A percentile compares a stretch with the other conserved stretches of the same genome.
Conservation (phyloP, 805 yeast species). For the Zygoascus ofunaensis region DNA sequence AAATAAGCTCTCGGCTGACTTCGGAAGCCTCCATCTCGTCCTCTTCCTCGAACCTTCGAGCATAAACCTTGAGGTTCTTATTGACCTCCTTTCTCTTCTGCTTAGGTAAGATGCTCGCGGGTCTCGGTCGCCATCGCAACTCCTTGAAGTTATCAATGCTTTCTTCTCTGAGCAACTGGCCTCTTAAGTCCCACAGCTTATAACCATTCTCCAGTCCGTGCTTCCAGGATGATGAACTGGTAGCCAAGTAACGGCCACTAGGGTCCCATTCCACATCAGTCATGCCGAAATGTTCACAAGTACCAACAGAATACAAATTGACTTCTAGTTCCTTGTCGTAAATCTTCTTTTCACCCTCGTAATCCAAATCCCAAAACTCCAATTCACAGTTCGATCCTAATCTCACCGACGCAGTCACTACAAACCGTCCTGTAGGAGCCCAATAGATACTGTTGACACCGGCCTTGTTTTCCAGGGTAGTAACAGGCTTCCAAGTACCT, state of each 20-base stretch:
- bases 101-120: constrained; percentile 62
- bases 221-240: constrained; percentile 80
- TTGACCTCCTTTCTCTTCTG: constrained; percentile 82
- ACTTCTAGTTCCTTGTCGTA: constrained; percentile 43
- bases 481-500: constrained; percentile 52
- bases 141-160: constrained; percentile 74
- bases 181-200: constrained; percentile 77
- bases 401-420: constrained; percentile 40
- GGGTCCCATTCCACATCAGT: constrained; percentile 91
- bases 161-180: constrained; percentile 67
- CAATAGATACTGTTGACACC: constrained; percentile 61
- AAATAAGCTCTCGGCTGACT: constrained; percentile 81
- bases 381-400: constrained; percentile 47
- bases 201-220: constrained; percentile 85
- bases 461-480: constrained; percentile 50
- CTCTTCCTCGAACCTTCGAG: constrained; percentile 86
- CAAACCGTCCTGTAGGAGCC: constrained; percentile 92
- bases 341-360: constrained; percentile 54
- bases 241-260: constrained; percentile 82
- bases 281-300: constrained; percentile 63
- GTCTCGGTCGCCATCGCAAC: constrained; percentile 97
- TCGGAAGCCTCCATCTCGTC: constrained; percentile 95
- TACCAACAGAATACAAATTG: constrained; percentile 51
- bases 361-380: constrained; percentile 81
- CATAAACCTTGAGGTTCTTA: constrained; percentile 79